Percentiles rank a stretch among this genome's conserved stretches.
These are phyloP conservation scores for Westerdykella aurantiaca DNA, from an alignment of 2,329 filamentous ascomycete species.

Conservation along the genomic window DNA sequence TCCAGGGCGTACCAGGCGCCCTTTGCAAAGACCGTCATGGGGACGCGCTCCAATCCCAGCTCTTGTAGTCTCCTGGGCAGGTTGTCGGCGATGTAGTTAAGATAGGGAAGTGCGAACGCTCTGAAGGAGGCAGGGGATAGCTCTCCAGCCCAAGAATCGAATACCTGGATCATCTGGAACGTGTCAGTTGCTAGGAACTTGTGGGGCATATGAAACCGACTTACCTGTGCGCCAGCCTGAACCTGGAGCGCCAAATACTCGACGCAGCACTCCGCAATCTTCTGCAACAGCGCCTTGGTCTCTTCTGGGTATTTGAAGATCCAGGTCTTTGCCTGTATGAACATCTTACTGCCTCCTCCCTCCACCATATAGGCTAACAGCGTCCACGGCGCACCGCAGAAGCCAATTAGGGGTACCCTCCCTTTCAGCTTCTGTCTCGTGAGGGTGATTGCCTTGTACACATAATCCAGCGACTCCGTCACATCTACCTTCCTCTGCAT, in stretches of 20 bases:
- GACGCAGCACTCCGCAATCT: slow-evolving; percentile 90
- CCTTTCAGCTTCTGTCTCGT: slow-evolving; percentile 84
- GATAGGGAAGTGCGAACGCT: slow-evolving; percentile 78
- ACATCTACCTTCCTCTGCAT: slow-evolving; percentile 78
- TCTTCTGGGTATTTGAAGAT: slow-evolving; percentile 82
- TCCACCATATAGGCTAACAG: slow-evolving; percentile 99
- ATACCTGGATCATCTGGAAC: slow-evolving; percentile 77
- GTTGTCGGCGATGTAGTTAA: slow-evolving; percentile 75
- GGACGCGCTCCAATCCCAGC: slow-evolving; percentile 71
- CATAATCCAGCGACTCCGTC: slow-evolving; percentile 77
- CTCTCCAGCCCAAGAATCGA: slow-evolving; percentile 97
- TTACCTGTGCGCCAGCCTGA: slow-evolving; percentile 80
- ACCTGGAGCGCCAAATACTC: slow-evolving; percentile 93
- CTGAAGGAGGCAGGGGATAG: slow-evolving; percentile 79
- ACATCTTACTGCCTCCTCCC: slow-evolving; percentile 91
- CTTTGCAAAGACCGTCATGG: slow-evolving; percentile 98
- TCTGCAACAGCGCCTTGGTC: slow-evolving; percentile 74
- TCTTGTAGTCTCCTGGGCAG: slow-evolving; percentile 69
- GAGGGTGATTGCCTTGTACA: slow-evolving; percentile 90
- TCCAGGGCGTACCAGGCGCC: slow-evolving; percentile 94
- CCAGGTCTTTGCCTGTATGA: slow-evolving; percentile 93
- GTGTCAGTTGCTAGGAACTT: slow-evolving; percentile 10
- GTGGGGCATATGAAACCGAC: slow-evolving; percentile 3
- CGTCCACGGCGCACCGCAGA: slow-evolving; percentile 96
- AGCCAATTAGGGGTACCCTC: slow-evolving; percentile 87